Percentiles rank a stretch among this genome's conserved stretches.
Conservation (phyloP, 2,329 filamentous ascomycete genomes). For the Fusarium vanettenii region DNA sequence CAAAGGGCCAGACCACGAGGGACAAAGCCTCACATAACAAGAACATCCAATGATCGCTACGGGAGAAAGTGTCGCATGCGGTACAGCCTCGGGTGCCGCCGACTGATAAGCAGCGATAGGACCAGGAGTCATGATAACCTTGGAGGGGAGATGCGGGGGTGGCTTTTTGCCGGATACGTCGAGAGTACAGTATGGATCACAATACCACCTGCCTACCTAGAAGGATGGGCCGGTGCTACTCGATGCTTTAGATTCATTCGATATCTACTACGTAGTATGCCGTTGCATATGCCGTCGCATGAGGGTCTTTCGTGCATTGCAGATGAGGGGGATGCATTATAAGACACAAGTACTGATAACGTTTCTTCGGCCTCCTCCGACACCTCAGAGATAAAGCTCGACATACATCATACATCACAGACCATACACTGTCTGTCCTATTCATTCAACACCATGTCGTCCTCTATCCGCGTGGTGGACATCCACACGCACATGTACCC, state of each 20-base stretch:
- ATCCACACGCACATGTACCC: conserved; percentile 79
- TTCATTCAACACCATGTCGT: conserved; percentile 46
- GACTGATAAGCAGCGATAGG: not conserved
- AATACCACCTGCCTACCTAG: not conserved
- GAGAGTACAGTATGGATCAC: not conserved
- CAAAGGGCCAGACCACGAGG: not conserved
- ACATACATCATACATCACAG: not conserved
- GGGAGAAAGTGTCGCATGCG: not conserved
- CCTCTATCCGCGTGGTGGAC: conserved; percentile 64
- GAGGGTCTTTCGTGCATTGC: not conserved
- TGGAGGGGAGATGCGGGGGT: not conserved
- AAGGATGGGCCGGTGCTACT: not conserved
- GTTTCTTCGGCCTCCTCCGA: not conserved
- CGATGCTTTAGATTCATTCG: not conserved
- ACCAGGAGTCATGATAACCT: not conserved
- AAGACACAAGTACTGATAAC: not conserved
- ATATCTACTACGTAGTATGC: not conserved
- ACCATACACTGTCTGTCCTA: not conserved
- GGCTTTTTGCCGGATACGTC: not conserved
- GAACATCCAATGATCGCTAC: not conserved
- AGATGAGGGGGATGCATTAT: not conserved
- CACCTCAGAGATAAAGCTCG: not conserved
- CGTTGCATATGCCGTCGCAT: not conserved
- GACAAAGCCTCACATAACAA: not conserved
- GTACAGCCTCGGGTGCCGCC: not conserved